A percentile compares a stretch with the other conserved stretches of the same genome.
These are phyloP conservation scores for Cyberlindnera americana DNA, from an alignment of 805 yeast genomes.

Conservation along the genomic window DNA sequence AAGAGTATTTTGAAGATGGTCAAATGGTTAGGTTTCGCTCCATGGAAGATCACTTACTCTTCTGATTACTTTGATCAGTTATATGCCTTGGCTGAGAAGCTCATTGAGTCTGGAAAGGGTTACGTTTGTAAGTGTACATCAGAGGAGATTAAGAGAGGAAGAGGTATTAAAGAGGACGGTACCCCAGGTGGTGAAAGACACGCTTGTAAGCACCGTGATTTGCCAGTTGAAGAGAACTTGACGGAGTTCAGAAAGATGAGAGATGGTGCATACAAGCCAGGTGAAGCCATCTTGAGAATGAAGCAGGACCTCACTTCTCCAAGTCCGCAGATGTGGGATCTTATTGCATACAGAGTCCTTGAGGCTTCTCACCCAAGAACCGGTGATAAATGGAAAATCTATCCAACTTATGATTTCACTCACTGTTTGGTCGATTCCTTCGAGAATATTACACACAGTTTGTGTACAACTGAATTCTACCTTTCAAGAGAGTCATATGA, in stretches of 20 bases:
- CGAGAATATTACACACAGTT: slow-evolving; percentile 92
- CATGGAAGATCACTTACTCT: slow-evolving; percentile 93
- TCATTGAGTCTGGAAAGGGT: slow-evolving; percentile 69
- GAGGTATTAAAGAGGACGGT: slow-evolving; percentile 92
- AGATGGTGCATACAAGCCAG: slow-evolving; percentile 83
- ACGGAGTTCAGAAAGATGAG: slow-evolving; percentile 85
- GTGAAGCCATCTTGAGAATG: slow-evolving; percentile 95
- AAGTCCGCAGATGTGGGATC: slow-evolving; percentile 99
- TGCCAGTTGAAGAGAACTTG: slow-evolving; percentile 71
- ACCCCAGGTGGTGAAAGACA: slow-evolving; percentile 89
- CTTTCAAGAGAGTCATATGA: slow-evolving; percentile 93
- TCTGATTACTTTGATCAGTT: slow-evolving; percentile 91
- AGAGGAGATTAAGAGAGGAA: slow-evolving; percentile 82
- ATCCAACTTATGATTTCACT: slow-evolving; percentile 98
- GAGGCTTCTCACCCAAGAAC: slow-evolving; percentile 94
- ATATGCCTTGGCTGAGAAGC: slow-evolving; percentile 82
- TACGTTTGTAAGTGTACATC: slow-evolving; percentile 93
- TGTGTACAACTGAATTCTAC: slow-evolving; percentile 94
- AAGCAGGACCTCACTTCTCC: slow-evolving; percentile 88
- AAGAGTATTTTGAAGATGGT: slow-evolving; percentile 81
- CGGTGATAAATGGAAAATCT: slow-evolving; percentile 95
- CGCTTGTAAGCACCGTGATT: slow-evolving; percentile 73
- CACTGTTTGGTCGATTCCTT: slow-evolving; percentile 98
- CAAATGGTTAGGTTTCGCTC: slow-evolving; percentile 89
- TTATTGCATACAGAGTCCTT: slow-evolving; percentile 93